Evolutionary conservation across 805 yeast species (phyloP).

Genomic region (Suhomyces tanzawaensis): DNA sequence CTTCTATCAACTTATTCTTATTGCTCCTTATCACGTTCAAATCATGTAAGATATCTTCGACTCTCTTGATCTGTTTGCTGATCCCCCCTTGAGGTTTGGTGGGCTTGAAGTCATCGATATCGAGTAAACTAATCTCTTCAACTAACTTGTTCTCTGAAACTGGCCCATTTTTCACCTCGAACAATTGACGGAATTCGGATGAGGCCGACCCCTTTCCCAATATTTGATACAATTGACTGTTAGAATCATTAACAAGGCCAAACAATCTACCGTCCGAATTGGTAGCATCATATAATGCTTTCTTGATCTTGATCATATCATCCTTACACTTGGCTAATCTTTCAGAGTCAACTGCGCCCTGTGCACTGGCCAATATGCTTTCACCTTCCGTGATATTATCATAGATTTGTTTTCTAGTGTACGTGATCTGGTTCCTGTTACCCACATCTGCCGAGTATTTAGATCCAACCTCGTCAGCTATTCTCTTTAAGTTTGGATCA

Average conservation of each 20-base stretch:
- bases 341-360: slow-evolving; percentile 5
- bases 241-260: slow-evolving; percentile 40
- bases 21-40: slow-evolving; percentile 63
- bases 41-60: slow-evolving; percentile 59
- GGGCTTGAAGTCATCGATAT: slow-evolving; percentile 54
- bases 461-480: slow-evolving; percentile 23
- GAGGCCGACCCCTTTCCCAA: slow-evolving; percentile 43
- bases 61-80: slow-evolving; percentile 38
- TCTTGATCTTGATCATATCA: slow-evolving; percentile 55
- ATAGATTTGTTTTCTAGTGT: slow-evolving; percentile 36
- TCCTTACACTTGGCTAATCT: slow-evolving; percentile 36
- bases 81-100: slow-evolving; percentile 25
- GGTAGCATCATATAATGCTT: slow-evolving; percentile 60
- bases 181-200: slow-evolving; percentile 35
- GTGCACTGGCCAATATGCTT: slow-evolving; percentile 11
- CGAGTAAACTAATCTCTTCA: slow-evolving; percentile 54
- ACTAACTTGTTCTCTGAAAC: slow-evolving; percentile 1
- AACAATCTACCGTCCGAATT: slow-evolving; percentile 56
- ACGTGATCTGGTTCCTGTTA: slow-evolving; percentile 28
- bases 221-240: slow-evolving; percentile 21
- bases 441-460: slow-evolving; percentile 33
- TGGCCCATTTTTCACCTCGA: slow-evolving; percentile 13
- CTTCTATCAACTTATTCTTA: slow-evolving; percentile 57
- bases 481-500: slow-evolving; percentile 26
- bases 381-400: slow-evolving; percentile 37